Conservation (phyloP, 2,329 filamentous ascomycete genomes). For the Talaromyces verruculosus region DNA sequence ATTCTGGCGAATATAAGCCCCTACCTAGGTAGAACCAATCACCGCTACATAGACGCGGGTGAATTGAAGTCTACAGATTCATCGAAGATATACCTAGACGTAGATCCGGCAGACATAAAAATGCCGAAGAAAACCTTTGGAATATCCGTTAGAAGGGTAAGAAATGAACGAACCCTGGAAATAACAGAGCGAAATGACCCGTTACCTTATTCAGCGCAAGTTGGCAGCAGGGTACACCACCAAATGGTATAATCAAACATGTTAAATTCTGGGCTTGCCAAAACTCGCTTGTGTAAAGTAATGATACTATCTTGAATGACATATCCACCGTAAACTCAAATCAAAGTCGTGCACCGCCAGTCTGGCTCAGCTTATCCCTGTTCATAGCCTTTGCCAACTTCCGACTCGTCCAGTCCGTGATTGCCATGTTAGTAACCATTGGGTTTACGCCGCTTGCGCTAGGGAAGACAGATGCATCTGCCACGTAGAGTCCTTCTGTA, state of each 20-base stretch:
- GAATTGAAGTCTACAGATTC: too few species aligned
- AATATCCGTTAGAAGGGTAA: too few species aligned
- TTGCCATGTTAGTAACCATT: slow-evolving; percentile 54
- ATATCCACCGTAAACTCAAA: background rate
- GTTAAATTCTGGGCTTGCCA: background rate
- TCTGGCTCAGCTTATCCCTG: slow-evolving; percentile 19
- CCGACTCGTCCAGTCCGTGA: slow-evolving; percentile 48
- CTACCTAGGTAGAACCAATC: too few species aligned
- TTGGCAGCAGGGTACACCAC: background rate
- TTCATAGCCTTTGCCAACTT: slow-evolving; percentile 38
- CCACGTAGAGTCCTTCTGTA: slow-evolving; percentile 47
- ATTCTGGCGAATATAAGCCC: too few species aligned
- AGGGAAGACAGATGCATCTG: slow-evolving; percentile 53
- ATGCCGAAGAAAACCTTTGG: too few species aligned
- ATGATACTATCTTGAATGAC: background rate
- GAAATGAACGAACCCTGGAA: too few species aligned
- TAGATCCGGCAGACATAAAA: too few species aligned
- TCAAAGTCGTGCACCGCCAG: slow-evolving; percentile 17
- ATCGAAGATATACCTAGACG: too few species aligned
- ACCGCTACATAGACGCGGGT: too few species aligned
- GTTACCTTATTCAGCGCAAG: too few species aligned
- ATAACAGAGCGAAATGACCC: too few species aligned
- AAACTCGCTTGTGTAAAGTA: background rate
- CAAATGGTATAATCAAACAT: background rate
- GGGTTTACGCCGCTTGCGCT: slow-evolving; percentile 54